A percentile compares a stretch with the other conserved stretches of the same genome.
Evolutionary conservation across 306 rosid species (phyloP).

Genomic region (Begonia masoniana): DNA sequence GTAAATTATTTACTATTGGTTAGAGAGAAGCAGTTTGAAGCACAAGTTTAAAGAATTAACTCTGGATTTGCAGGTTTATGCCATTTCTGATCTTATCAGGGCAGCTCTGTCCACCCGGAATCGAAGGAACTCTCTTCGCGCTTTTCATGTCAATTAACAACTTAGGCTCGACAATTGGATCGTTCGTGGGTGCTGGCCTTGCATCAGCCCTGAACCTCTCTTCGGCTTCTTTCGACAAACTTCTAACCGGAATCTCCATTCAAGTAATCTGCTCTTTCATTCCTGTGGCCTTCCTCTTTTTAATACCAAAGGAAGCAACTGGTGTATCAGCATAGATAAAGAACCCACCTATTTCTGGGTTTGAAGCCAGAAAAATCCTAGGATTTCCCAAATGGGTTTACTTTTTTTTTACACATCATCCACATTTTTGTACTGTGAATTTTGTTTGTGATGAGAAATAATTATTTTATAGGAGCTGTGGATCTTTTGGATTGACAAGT

Average conservation of each 20-base stretch:
- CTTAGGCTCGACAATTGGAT: constrained; percentile 52
- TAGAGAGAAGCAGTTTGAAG: no score
- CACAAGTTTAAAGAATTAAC: neutral
- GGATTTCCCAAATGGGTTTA: no score
- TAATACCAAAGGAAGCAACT: constrained; percentile 80
- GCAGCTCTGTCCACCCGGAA: constrained; percentile 81
- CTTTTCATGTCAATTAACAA: constrained; percentile 89
- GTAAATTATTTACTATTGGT: no score
- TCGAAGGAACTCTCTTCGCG: constrained; percentile 84
- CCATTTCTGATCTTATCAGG: constrained; percentile 83
- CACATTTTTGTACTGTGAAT: no score
- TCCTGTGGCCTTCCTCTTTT: constrained; percentile 59
- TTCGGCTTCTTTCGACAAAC: constrained; percentile 76
- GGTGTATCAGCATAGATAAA: constrained; percentile 42
- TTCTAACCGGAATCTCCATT: constrained; percentile 39
- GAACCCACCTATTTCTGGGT: no score
- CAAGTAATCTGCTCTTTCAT: constrained; percentile 55
- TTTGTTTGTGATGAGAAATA: no score
- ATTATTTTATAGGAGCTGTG: no score
- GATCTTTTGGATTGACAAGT: no score
- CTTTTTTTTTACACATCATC: no score
- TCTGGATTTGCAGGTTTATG: constrained; percentile 59
- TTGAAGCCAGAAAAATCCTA: no score
- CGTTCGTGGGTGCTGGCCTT: constrained; percentile 62
- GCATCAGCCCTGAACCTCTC: constrained; percentile 57